Conservation (phyloP, 2,329 filamentous ascomycete genomes). For the Paracoccidioides brasiliensis region DNA sequence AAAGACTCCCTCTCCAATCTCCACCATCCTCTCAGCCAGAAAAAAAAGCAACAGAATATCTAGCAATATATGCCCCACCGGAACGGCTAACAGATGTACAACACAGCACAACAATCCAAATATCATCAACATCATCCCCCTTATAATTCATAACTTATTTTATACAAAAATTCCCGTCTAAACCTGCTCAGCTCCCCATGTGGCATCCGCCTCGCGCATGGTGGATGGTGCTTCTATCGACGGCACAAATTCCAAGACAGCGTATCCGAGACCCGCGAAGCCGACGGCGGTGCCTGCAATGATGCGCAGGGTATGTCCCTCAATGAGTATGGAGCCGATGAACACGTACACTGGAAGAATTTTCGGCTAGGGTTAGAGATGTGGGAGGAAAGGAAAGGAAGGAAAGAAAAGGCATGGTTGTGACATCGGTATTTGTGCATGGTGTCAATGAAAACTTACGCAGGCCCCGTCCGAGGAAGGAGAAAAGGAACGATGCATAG, state of each 20-base stretch:
- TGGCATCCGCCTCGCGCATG: constrained; percentile 65
- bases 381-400: constrained; percentile 3
- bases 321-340: constrained; percentile 72
- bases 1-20: no score
- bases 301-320: constrained; percentile 51
- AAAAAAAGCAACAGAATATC: no score
- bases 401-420: constrained; percentile 3
- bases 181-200: constrained; percentile 67
- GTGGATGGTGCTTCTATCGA: constrained; percentile 68
- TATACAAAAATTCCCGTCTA: constrained; percentile 26
- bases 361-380: not conserved
- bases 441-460: constrained; percentile 48
- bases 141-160: no score
- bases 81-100: no score
- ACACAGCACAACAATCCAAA: no score
- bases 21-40: no score
- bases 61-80: no score
- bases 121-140: no score
- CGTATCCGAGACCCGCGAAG: constrained; percentile 65
- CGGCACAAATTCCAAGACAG: constrained; percentile 60
- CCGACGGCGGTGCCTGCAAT: constrained; percentile 69
- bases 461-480: constrained; percentile 84
- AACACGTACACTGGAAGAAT: constrained; percentile 78
- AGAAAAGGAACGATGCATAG: constrained; percentile 97
- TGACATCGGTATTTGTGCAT: not conserved